A percentile compares a stretch with the other conserved stretches of the same genome.
Evolutionary conservation across 768 basidiomycete species (phyloP).

Genomic region (Tremella fuciformis): DNA sequence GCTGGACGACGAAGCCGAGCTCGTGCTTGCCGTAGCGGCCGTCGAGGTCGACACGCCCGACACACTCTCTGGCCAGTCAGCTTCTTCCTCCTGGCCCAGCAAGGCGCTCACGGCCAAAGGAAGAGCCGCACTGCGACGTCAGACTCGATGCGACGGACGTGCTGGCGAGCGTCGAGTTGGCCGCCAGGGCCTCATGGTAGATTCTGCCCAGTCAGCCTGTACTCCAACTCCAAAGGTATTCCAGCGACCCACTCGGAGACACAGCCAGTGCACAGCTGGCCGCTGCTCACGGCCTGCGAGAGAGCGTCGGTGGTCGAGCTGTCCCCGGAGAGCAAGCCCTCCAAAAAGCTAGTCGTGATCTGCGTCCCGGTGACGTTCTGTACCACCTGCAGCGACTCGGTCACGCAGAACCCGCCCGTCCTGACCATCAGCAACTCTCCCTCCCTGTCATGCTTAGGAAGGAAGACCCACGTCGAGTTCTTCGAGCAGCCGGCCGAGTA

Average conservation of each 20-base stretch:
- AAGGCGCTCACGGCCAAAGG: slow-evolving; percentile 35
- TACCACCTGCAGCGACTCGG: slow-evolving; percentile 36
- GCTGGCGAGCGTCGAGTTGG: slow-evolving; percentile 32
- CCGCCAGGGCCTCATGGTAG: slow-evolving; percentile 38
- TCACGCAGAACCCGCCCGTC: slow-evolving; percentile 49
- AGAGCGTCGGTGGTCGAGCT: slow-evolving; percentile 20
- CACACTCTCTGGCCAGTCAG: slow-evolving; percentile 7
- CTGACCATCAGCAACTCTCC: slow-evolving; percentile 17
- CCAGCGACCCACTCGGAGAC: slow-evolving; percentile 35
- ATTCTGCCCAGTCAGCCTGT: slow-evolving; percentile 28
- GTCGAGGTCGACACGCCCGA: slow-evolving; percentile 18
- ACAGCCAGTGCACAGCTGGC: slow-evolving; percentile 50
- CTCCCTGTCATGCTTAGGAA: background rate
- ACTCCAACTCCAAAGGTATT: background rate
- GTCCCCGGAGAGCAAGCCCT: slow-evolving; percentile 33
- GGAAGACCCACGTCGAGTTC: slow-evolving; percentile 40
- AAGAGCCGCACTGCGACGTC: slow-evolving; percentile 36
- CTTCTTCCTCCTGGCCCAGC: background rate
- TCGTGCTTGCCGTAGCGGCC: background rate
- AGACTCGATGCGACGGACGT: slow-evolving; percentile 34
- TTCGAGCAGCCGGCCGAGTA: slow-evolving; percentile 46
- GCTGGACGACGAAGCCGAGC: slow-evolving; percentile 16
- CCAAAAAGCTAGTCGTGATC: slow-evolving; percentile 37
- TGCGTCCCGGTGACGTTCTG: slow-evolving; percentile 42
- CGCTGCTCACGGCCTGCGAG: slow-evolving; percentile 20